phyloP scores from a whole-genome alignment of 2,329 filamentous ascomycete genomes.

The Periconia sp. region DNA sequence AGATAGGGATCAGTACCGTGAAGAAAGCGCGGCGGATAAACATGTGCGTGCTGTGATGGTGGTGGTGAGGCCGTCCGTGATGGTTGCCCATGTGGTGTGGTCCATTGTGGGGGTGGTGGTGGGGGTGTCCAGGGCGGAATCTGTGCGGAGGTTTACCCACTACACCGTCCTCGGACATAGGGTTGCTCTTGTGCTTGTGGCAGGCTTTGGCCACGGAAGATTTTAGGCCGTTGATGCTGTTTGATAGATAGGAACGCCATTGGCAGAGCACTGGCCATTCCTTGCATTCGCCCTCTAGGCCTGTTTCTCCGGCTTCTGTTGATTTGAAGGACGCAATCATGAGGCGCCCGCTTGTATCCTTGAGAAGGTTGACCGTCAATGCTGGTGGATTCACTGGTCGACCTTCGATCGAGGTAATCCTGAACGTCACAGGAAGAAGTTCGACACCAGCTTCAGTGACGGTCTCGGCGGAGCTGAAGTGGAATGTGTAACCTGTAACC shows the following conservation, averaged over 20 bases:
- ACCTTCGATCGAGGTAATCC: slow-evolving; percentile 38
- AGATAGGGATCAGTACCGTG: slow-evolving; percentile 67
- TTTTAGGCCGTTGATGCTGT: slow-evolving; percentile 39
- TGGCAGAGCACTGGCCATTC: slow-evolving; percentile 46
- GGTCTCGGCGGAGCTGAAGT: slow-evolving; percentile 38
- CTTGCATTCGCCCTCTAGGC: slow-evolving; percentile 35
- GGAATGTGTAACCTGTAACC: slow-evolving; percentile 40
- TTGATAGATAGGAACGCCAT: slow-evolving; percentile 42
- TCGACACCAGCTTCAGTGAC: slow-evolving; percentile 39
- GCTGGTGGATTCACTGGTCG: slow-evolving; percentile 32
- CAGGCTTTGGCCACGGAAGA: slow-evolving; percentile 35
- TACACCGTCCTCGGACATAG: slow-evolving; percentile 30
- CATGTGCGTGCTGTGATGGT: slow-evolving; percentile 30
- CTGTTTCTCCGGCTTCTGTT: slow-evolving; percentile 19
- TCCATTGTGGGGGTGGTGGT: slow-evolving; percentile 20
- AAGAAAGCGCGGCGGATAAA: slow-evolving; percentile 56
- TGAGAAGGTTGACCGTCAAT: slow-evolving; percentile 41
- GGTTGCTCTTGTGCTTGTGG: slow-evolving; percentile 38
- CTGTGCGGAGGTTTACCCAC: slow-evolving; percentile 38
- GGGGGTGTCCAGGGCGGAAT: slow-evolving; percentile 32
- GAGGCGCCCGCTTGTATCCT: slow-evolving; percentile 38
- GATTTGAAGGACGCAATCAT: slow-evolving; percentile 42
- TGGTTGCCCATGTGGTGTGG: slow-evolving; percentile 4
- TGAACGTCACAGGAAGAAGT: slow-evolving; percentile 42
- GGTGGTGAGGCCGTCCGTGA: slow-evolving; percentile 16